Evolutionary conservation across 139 green algal genomes (phyloP).

Genomic region (Chara braunii): DNA sequence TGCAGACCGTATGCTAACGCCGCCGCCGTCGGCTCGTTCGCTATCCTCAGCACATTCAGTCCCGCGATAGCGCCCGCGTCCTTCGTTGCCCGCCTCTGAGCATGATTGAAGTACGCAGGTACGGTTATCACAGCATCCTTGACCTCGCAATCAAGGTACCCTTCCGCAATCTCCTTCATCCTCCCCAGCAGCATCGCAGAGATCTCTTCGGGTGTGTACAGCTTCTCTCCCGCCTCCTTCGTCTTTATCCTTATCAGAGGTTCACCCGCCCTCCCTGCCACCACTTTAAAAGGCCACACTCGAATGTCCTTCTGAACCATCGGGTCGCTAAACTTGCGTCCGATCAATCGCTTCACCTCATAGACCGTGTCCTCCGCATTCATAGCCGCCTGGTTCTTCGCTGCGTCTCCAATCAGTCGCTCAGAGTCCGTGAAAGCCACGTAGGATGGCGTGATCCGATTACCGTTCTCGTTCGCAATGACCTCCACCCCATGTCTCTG

Average conservation of each 20-base stretch:
- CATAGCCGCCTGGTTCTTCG: constrained; percentile 92
- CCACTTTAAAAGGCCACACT: constrained; percentile 90
- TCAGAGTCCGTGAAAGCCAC: neutral
- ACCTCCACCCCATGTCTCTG: neutral
- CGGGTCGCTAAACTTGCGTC: constrained; percentile 75
- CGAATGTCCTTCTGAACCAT: constrained; percentile 90
- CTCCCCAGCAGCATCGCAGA: constrained; percentile 82
- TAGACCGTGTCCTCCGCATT: constrained; percentile 95
- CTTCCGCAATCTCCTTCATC: constrained; percentile 96
- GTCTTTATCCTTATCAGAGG: neutral
- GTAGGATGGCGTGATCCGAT: neutral
- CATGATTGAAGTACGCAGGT: constrained; percentile 98
- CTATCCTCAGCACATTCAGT: constrained; percentile 76
- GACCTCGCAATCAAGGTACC: constrained; percentile 78
- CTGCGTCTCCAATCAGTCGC: constrained; percentile 55
- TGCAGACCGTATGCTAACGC: constrained; percentile 89
- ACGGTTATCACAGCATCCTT: constrained; percentile 90
- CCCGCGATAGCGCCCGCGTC: constrained; percentile 66
- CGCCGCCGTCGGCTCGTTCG: constrained; percentile 97
- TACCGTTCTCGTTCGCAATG: neutral
- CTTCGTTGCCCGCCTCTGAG: constrained; percentile 82
- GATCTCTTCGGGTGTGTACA: constrained; percentile 83
- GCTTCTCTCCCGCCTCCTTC: constrained; percentile 87
- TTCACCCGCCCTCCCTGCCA: neutral
- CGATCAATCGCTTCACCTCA: constrained; percentile 93